Evolutionary conservation across 768 basidiomycete species (phyloP), one percentile per base, ranked within the genome.

Genomic region (Tricholoma bakamatsutake): DNA sequence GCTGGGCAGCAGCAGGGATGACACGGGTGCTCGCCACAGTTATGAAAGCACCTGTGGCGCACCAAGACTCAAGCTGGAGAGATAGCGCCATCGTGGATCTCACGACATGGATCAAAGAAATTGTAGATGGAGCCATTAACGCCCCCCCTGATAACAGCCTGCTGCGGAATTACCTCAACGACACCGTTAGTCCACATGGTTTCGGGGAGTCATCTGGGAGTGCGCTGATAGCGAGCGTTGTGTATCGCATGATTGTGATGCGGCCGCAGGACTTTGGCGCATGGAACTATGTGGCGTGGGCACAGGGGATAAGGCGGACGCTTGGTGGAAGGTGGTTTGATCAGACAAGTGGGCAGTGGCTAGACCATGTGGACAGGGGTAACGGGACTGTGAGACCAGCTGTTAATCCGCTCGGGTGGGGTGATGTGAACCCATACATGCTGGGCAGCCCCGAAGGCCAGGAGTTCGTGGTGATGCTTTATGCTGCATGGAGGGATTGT

Each of bases 1-100:
- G 73, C 0, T 89, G 88, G 88, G 87, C 85, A 0, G 84, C 84
- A 1, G 80, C 80, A 1, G 87, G 87, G 0, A 84, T 85, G 76
- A 67, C 82, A 27, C 76, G 87, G 5, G 83, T 89, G 4, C 64
- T 80, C 5, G 74, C 75, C 8, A 84, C 80, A 0, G 72, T 84
- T 34, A 62, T 68, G 21, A 70, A 73, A 27, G 76, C 80, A 1
- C 62, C 64, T 10, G 37, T 52, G 21, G 50, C 50, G 8, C 24
- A 37, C 21, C 34, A 40, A 2, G 34, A 46, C 24, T 2, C 21
- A 11, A 13, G 11, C 12, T 68, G 64, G 67, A 55, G 60, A 17
- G 15, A 34, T 15, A 17, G 42, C 9, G 62, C 64, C 0, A 54
- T 62, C 12, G 6, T 8, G 4, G 50, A 46, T 21, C 48, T 69